Percentiles rank a stretch among this genome's conserved stretches.
These are phyloP conservation scores for Ganoderma sinense DNA, from an alignment of 1,284 basidiomycete genomes.

Conservation along the genomic window DNA sequence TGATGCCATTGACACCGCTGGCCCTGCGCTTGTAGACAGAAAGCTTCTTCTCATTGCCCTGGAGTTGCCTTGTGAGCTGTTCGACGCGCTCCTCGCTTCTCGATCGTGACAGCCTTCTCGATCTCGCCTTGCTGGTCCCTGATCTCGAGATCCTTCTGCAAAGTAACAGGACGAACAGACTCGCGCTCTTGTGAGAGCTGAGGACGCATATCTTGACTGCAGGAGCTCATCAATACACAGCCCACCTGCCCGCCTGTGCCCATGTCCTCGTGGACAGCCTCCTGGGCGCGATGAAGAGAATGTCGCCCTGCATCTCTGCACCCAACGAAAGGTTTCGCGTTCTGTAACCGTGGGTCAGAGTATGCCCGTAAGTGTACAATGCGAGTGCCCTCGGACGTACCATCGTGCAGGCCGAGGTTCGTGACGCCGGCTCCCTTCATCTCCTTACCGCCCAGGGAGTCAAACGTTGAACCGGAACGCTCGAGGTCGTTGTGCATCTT, in stretches of 20 bases:
- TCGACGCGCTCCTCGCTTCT: constrained; percentile 74
- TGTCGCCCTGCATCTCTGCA: too few species aligned
- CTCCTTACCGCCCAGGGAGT: too few species aligned
- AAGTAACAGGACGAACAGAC: constrained; percentile 68
- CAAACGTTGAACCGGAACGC: constrained; percentile 59
- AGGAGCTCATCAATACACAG: constrained; percentile 15
- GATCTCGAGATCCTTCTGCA: constrained; percentile 85
- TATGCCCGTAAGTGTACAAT: too few species aligned
- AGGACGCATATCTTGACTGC: constrained; percentile 74
- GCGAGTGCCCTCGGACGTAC: too few species aligned
- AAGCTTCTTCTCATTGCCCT: constrained; percentile 84
- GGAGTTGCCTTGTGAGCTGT: constrained; percentile 74
- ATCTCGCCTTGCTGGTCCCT: constrained; percentile 80
- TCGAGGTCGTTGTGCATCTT: constrained; percentile 91
- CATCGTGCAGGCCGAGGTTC: too few species aligned
- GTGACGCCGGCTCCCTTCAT: too few species aligned
- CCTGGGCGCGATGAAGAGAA: too few species aligned
- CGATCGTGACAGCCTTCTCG: constrained; percentile 80
- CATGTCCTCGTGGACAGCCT: too few species aligned
- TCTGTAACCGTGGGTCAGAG: too few species aligned
- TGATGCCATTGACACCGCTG: constrained; percentile 41
- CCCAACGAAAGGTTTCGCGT: too few species aligned
- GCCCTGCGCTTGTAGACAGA: constrained; percentile 85
- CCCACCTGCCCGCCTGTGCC: too few species aligned
- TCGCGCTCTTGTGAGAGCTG: constrained; percentile 87